A percentile compares a stretch with the other conserved stretches of the same genome.
Evolutionary conservation across 495 filamentous ascomycete species (phyloP).

Genomic region (Talaromyces ruber): DNA sequence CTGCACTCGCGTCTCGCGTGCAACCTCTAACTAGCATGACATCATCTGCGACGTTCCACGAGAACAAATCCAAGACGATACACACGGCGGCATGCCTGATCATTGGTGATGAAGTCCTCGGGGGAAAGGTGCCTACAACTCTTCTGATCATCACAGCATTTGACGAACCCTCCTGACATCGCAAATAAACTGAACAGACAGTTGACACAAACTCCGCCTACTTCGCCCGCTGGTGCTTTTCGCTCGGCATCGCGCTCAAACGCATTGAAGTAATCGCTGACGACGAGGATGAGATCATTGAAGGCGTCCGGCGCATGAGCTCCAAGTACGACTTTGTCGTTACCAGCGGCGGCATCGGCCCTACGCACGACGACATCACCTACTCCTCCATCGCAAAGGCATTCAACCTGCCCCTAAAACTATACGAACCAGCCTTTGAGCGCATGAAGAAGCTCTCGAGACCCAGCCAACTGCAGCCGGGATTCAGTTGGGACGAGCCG

Average conservation of each 20-base stretch:
- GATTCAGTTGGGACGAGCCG: conserved; percentile 80
- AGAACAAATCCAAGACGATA: conserved; percentile 54
- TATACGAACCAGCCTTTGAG: conserved; percentile 66
- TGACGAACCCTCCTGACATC: background rate
- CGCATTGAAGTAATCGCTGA: conserved; percentile 89
- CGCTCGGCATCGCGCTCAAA: conserved; percentile 79
- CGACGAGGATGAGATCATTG: conserved; percentile 82
- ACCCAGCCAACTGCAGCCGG: conserved; percentile 57
- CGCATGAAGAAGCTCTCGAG: conserved; percentile 78
- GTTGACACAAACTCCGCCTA: conserved; percentile 88
- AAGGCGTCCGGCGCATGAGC: conserved; percentile 80
- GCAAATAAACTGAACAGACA: conserved; percentile 37
- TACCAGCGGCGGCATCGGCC: conserved; percentile 90
- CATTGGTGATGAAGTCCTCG: conserved; percentile 93
- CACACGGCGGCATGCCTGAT: conserved; percentile 90
- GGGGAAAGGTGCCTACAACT: too few relatives aligned
- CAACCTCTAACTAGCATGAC: conserved; percentile 40
- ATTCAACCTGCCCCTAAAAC: conserved; percentile 63
- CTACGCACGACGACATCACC: conserved; percentile 97
- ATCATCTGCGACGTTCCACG: conserved; percentile 39
- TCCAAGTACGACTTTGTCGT: conserved; percentile 86
- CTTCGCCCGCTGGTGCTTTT: conserved; percentile 90
- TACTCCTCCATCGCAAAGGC: conserved; percentile 90
- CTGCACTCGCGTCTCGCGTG: conserved; percentile 14
- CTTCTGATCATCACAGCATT: too few relatives aligned